Evolutionary conservation across 2,329 filamentous ascomycete genomes (phyloP).

Genomic region (Talaromyces funiculosus): DNA sequence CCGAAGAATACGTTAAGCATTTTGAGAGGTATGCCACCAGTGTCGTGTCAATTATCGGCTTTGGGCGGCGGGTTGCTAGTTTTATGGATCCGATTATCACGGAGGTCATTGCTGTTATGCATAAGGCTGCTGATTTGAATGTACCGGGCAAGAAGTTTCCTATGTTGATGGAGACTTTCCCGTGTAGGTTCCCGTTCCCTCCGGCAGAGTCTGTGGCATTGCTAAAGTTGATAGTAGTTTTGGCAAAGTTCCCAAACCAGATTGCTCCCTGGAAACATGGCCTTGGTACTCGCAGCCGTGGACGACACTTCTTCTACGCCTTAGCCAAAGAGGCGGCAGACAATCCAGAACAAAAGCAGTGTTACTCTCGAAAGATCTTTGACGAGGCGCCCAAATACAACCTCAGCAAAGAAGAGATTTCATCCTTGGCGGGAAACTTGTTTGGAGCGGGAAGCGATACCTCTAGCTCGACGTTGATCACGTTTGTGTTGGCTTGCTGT

Average conservation of each 20-base stretch:
- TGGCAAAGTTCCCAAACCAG: slow-evolving; percentile 45
- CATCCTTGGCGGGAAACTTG: slow-evolving; percentile 43
- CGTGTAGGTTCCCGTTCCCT: slow-evolving; percentile 18
- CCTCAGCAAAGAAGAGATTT: slow-evolving; percentile 43
- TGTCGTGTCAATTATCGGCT: slow-evolving; percentile 48
- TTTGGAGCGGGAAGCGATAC: slow-evolving; percentile 28
- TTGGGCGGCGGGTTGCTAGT: slow-evolving; percentile 43
- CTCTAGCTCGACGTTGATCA: slow-evolving; percentile 25
- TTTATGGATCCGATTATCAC: slow-evolving; percentile 29
- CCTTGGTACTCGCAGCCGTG: slow-evolving; percentile 41
- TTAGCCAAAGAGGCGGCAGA: slow-evolving; percentile 47
- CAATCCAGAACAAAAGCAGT: slow-evolving; percentile 32
- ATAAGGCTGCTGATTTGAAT: slow-evolving; percentile 52
- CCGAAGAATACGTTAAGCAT: slow-evolving; percentile 40
- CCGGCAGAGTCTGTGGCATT: too few species aligned
- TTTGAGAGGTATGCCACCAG: slow-evolving; percentile 47
- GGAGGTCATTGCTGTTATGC: slow-evolving; percentile 57
- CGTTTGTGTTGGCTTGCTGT: slow-evolving; percentile 18
- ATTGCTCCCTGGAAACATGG: slow-evolving; percentile 50
- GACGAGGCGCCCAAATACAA: slow-evolving; percentile 44
- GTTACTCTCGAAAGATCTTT: slow-evolving; percentile 47
- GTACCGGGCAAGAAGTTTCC: slow-evolving; percentile 52
- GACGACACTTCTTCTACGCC: slow-evolving; percentile 49
- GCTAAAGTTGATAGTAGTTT: slow-evolving; percentile 21
- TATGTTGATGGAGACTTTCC: slow-evolving; percentile 55